These are phyloP conservation scores for Blastobotrys malaysiensis DNA, from an alignment of 1,139 yeast species.

Conservation along the genomic window DNA sequence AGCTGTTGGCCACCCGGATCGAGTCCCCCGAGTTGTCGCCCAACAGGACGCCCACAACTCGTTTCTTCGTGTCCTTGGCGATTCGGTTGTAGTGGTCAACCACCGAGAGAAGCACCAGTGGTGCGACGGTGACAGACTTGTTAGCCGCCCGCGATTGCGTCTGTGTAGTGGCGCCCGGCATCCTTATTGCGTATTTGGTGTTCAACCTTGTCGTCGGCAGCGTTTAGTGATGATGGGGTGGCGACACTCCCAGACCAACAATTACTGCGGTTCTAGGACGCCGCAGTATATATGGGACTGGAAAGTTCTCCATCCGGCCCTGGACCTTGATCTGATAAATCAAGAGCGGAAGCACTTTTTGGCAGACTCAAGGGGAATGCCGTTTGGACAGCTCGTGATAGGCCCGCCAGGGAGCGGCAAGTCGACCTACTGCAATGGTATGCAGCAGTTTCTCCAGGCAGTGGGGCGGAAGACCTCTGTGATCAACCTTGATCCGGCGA, in stretches of 20 bases:
- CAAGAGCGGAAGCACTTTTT: no score
- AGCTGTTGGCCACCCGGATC: slow-evolving; percentile 45
- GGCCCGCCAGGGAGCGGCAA: slow-evolving; percentile 99
- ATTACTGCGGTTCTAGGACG: not conserved
- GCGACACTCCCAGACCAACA: not conserved
- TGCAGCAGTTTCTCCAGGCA: slow-evolving; percentile 86
- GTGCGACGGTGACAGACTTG: slow-evolving; percentile 85
- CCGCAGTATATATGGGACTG: not conserved
- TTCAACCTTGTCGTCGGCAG: not conserved
- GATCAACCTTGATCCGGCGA: slow-evolving; percentile 91
- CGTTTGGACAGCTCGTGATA: slow-evolving; percentile 84
- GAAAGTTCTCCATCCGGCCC: not conserved
- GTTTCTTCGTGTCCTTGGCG: slow-evolving; percentile 62
- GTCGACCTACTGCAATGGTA: slow-evolving; percentile 88
- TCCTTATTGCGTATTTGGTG: not conserved
- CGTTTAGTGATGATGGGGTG: not conserved
- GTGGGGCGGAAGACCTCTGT: slow-evolving; percentile 84
- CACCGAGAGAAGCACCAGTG: slow-evolving; percentile 86
- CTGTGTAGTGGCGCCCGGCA: not conserved
- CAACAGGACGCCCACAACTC: slow-evolving; percentile 90
- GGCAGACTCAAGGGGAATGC: slow-evolving; percentile 28
- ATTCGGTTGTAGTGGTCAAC: slow-evolving; percentile 93
- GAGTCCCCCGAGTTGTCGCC: slow-evolving; percentile 55
- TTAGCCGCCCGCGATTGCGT: slow-evolving; percentile 18
- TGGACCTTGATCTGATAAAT: not conserved